These are phyloP conservation scores for Leucosporidium yakuticum DNA, from an alignment of 768 basidiomycete species.

Conservation along the genomic window DNA sequence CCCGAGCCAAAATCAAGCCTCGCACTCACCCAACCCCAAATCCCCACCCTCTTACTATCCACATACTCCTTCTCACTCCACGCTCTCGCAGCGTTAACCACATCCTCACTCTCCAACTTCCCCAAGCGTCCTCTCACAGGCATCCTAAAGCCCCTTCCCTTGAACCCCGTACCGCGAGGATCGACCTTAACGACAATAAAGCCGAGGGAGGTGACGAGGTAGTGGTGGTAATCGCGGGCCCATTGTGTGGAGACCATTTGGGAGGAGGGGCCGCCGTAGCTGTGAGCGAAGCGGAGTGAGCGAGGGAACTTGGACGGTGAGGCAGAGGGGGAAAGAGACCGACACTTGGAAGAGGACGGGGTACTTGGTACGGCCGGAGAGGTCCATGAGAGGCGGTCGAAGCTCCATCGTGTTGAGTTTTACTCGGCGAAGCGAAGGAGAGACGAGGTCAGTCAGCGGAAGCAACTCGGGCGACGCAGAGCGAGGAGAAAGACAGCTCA, in stretches of 20 bases:
- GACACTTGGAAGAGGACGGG: conserved; percentile 87
- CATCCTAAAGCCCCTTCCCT: conserved; percentile 76
- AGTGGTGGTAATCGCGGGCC: conserved; percentile 76
- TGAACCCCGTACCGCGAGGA: conserved; percentile 87
- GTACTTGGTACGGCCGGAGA: conserved; percentile 90
- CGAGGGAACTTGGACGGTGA: too few relatives aligned
- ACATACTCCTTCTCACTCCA: background rate
- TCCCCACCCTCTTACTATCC: conserved; percentile 65
- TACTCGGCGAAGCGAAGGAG: background rate
- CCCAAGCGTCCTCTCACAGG: conserved; percentile 84
- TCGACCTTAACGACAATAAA: conserved; percentile 86
- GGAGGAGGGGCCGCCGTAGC: conserved; percentile 84
- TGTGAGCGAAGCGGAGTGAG: conserved; percentile 41
- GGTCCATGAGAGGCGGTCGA: conserved; percentile 85
- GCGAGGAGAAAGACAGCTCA: too few relatives aligned
- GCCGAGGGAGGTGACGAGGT: conserved; percentile 69
- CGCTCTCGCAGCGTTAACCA: conserved; percentile 73
- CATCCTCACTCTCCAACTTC: conserved; percentile 80
- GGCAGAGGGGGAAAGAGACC: conserved; percentile 4
- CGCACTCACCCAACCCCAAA: conserved; percentile 90
- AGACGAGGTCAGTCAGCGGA: too few relatives aligned
- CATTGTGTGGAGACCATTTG: conserved; percentile 64
- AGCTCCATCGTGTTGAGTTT: conserved; percentile 72
- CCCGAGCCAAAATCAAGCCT: background rate
- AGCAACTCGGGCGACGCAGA: background rate